Base-by-base conservation (phyloP, 805 yeast genomes). In the Saccharomycopsis microspora region DNA sequence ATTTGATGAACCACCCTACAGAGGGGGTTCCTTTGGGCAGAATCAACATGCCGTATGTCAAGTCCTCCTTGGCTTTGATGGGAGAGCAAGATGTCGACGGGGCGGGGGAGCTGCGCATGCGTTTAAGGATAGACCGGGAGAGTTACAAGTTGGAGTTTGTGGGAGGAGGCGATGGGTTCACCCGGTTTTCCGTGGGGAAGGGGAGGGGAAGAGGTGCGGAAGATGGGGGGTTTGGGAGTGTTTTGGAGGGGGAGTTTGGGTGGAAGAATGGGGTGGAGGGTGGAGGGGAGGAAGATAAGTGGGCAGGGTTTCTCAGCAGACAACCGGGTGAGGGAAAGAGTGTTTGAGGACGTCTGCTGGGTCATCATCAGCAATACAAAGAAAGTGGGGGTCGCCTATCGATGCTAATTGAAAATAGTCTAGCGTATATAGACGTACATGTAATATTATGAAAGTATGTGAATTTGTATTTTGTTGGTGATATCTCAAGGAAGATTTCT, bases 1-100 rank as follows among this genome's bases (percentile, higher is more conserved):
- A 84, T 63, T 76, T 89, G 40, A 83, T 93, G 85, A 83, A 95
- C 3, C 95, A 87, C 58, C 97, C 98, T 37, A 93, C 99, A 2
- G 99, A 93, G 64, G 97, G 97, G 32, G 83, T 93, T 11, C 80
- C 87, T 11, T 77, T 85, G 19, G 79, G 83, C 40, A 79, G 78
- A 55, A 74, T 93, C 47, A 74, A 75, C 53, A 70, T 86, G 63
- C 97, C 97, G 30, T 84, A 90, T 64, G 67, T 85, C 55, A 82
- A 78, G 56, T 61, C 75, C 4, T 72, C 70, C 46, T 66, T 52
- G 72, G 64, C 34, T 67, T 67, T 19, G 62, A 60, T 39, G 67
- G 65, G 29, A 33, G 41, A 43, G 39, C 57, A 52, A n/a, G 59
- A 56, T 27, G 66, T 76, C 47, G 81, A 76, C 46, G 94, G 90